Evolutionary conservation across 306 rosid species (phyloP), one percentile per base, ranked within the genome.

Genomic region (Cucurbita ficifolia): DNA sequence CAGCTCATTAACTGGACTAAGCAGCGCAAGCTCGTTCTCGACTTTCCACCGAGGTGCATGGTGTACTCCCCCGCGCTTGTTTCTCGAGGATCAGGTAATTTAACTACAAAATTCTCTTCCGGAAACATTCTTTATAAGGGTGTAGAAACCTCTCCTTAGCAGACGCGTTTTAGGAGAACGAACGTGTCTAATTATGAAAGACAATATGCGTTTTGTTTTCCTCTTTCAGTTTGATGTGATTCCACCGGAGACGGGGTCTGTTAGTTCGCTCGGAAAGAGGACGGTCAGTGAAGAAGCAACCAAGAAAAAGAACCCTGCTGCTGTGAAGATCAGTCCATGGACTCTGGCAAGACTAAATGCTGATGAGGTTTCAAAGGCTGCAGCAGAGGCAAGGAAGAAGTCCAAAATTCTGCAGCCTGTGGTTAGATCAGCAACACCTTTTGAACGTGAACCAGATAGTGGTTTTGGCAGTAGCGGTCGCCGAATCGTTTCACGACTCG

Each of bases 321-420:
- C 92, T n/a, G 96, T 94, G 75, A 94, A 86, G 89, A 94, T 94
- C 53, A 94, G 96, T 82, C 97, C 99, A 3, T 94, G 99, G 99
- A 80, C 92, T 16, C 81, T 94, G 79, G 99, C 99, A n/a, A 86
- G 96, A 40, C 79, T 91, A 70, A 94, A 94, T 73, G 92, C 88
- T 49, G 99, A 91, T 76, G 96, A 94, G 82, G 92, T 91, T 74
- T 91, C 99, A 61, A 94, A 83, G 80, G 97, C 96, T 14, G 97
- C 99, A 1, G 99, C 99, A 55, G 97, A 94, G 80, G 99, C 99
- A 45, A 87, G 99, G 73, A 94, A 91, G 68, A 94, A 86, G 75
- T 94, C 99, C 29, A 94, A 89, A 79, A 91, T 91, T 78, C 85
- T 94, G 76, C 97, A 88, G 83, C 97, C 99, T 3, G 92, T 94